Percentiles rank a stretch among this genome's conserved stretches.
Evolutionary conservation across 495 filamentous ascomycete species (phyloP).

Genomic region (Hypoxylon rickii): DNA sequence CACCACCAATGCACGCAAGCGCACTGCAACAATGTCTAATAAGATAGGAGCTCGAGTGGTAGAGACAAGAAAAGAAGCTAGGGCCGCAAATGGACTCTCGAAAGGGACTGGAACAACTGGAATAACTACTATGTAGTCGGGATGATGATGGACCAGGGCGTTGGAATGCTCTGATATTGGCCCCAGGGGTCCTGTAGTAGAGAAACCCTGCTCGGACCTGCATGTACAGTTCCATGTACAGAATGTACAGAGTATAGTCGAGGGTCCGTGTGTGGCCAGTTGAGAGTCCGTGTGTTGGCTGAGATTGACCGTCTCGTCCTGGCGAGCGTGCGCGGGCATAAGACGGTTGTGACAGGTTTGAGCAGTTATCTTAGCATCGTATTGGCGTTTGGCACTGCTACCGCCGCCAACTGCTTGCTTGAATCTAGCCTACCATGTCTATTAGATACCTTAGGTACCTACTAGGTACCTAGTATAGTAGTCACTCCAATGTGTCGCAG

Average conservation of each 20-base stretch:
- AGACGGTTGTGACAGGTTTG: conserved; percentile 23
- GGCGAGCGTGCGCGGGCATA: conserved; percentile 14
- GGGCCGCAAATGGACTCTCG: conserved; percentile 21
- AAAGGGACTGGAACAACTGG: conserved; percentile 16
- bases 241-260: conserved; percentile 21
- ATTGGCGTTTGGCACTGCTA: conserved; percentile 1
- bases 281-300: conserved; percentile 28
- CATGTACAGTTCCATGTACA: conserved; percentile 31
- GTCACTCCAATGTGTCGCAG: no score
- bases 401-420: conserved; percentile 7
- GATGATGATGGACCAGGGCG: conserved; percentile 33
- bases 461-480: no score
- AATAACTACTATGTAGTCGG: no score
- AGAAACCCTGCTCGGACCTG: conserved; percentile 30
- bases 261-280: conserved; percentile 30
- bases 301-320: conserved; percentile 19
- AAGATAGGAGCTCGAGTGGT: conserved; percentile 30
- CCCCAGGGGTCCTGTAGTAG: conserved; percentile 20
- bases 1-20: conserved; percentile 26
- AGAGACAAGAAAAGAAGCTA: conserved; percentile 23
- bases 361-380: conserved; percentile 10
- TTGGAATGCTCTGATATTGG: conserved; percentile 32
- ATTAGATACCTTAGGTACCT: no score
- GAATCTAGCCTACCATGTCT: no score
- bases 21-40: conserved; percentile 34